Conservation (phyloP, 441 rosid species). For the Pelargonium fulgidum region DNA sequence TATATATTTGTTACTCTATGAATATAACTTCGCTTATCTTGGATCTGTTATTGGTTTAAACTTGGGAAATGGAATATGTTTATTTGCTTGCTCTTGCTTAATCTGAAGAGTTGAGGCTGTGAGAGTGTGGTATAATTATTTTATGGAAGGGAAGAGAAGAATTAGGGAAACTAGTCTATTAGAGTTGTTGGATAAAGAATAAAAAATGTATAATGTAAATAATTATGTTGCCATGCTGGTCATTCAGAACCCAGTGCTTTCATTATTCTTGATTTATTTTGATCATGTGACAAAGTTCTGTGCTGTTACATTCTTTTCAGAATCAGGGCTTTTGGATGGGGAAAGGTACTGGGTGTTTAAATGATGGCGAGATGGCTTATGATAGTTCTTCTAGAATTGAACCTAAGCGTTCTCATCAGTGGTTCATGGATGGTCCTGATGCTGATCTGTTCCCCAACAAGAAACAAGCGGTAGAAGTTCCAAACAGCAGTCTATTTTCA, state of each 20-base stretch:
- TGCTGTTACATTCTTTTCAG: slow-evolving; percentile 38
- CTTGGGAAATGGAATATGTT: neutral
- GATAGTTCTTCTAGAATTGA: slow-evolving; percentile 40
- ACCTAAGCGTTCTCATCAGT: slow-evolving; percentile 51
- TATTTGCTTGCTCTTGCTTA: neutral
- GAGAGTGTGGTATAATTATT: neutral
- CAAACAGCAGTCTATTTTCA: slow-evolving; percentile 29
- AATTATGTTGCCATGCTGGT: neutral
- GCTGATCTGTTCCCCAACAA: slow-evolving; percentile 50
- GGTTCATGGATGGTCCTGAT: slow-evolving; percentile 47
- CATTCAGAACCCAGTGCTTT: neutral
- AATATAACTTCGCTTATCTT: neutral
- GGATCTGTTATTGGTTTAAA: neutral
- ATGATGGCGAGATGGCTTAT: slow-evolving; percentile 40
- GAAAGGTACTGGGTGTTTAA: slow-evolving; percentile 36
- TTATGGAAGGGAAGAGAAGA: neutral
- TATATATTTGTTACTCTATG: neutral
- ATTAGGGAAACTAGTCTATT: neutral
- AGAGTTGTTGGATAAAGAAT: neutral
- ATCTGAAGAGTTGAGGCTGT: neutral
- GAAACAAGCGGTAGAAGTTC: slow-evolving; percentile 49
- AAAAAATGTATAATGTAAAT: neutral
- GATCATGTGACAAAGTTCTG: neutral
- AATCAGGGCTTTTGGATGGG: slow-evolving; percentile 53
- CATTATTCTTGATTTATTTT: neutral